phyloP scores from a whole-genome alignment of 2,329 filamentous ascomycete genomes.

The Lasiodiplodia theobromae region DNA sequence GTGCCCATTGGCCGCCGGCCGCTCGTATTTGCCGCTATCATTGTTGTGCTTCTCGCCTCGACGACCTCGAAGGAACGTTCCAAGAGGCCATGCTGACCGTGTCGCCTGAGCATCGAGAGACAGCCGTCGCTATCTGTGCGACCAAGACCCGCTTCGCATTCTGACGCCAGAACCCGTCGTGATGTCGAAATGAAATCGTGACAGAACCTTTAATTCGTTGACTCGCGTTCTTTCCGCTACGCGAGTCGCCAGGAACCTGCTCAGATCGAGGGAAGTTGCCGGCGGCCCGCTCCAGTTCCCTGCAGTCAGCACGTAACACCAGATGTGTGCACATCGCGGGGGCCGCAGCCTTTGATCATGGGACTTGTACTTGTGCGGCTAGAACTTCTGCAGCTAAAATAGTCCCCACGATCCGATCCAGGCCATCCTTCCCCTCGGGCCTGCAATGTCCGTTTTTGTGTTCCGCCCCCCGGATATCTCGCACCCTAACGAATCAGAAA shows the following conservation, averaged over 20 bases:
- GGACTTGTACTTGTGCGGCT: conserved; percentile 20
- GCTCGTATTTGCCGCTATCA: conserved; percentile 16
- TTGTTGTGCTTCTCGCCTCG: not conserved
- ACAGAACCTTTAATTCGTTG: conserved; percentile 9
- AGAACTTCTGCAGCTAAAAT: conserved; percentile 14
- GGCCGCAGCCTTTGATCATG: not conserved
- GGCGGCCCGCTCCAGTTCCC: conserved; percentile 16
- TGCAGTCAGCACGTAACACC: conserved; percentile 2
- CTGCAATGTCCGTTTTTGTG: conserved; percentile 10
- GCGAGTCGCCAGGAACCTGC: too few species aligned
- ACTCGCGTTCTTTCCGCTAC: not conserved
- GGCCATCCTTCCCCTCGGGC: conserved; percentile 8
- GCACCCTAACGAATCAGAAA: conserved; percentile 14
- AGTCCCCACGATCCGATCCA: conserved; percentile 19
- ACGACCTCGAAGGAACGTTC: conserved; percentile 10
- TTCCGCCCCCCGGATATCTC: conserved; percentile 19
- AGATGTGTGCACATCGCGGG: conserved; percentile 2
- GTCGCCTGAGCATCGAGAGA: conserved; percentile 18
- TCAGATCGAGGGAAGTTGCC: not conserved
- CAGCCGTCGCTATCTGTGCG: conserved; percentile 1
- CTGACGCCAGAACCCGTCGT: not conserved
- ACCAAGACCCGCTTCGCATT: not conserved
- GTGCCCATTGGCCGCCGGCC: conserved; percentile 14
- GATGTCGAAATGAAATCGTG: conserved; percentile 8
- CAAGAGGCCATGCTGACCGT: not conserved